A percentile compares a stretch with the other conserved stretches of the same genome.
Conservation (phyloP, 306 rosid species). For the Macrotyloma uniflorum region DNA sequence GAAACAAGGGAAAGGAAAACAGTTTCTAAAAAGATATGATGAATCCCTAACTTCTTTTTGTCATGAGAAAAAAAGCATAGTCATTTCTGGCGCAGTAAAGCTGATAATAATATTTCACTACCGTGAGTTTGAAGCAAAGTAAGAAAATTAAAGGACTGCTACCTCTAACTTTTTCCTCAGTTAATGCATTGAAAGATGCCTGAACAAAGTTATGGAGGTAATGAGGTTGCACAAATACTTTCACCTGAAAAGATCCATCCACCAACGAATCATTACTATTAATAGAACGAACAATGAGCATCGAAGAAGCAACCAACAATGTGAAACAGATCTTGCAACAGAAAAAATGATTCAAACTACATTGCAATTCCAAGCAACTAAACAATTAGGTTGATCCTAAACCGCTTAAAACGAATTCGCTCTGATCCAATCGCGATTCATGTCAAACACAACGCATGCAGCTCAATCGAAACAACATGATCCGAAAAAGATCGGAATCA, state of each 20-base stretch:
- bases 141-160: conserved; percentile 9
- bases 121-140: conserved; percentile 24
- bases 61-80: background rate
- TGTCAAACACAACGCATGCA: conserved; percentile 10
- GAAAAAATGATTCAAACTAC: conserved; percentile 10
- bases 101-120: background rate
- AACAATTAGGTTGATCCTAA: background rate
- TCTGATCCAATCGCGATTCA: conserved; percentile 35
- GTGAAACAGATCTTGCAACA: conserved; percentile 22
- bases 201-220: conserved; percentile 95
- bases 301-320: background rate
- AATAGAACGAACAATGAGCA: conserved; percentile 10
- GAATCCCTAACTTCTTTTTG: background rate
- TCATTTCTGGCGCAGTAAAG: background rate
- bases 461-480: conserved; percentile 28
- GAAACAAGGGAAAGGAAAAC: conserved; percentile 12
- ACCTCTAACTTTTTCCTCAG: conserved; percentile 90
- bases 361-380: conserved; percentile 4
- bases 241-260: conserved; percentile 73
- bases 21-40: background rate
- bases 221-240: conserved; percentile 82
- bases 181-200: conserved; percentile 77
- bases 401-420: background rate
- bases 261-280: conserved; percentile 35
- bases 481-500: conserved; percentile 40